phyloP scores from a whole-genome alignment of 192 early-diverging fungal genomes.

The Linnemannia zychae region DNA sequence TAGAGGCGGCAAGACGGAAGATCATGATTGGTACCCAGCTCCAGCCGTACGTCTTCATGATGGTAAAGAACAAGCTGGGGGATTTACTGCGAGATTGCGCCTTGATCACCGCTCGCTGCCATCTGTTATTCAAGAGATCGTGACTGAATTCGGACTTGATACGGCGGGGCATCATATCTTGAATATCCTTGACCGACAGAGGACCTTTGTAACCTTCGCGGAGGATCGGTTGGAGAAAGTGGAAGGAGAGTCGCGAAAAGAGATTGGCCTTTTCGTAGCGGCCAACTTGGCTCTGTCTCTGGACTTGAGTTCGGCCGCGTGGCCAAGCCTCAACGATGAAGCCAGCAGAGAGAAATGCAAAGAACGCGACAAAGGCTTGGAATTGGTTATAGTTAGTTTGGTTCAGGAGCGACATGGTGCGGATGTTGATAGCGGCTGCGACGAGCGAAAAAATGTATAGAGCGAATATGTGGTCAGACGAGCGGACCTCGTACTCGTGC shows the following conservation, averaged over 20 bases:
- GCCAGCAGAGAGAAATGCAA: constrained; percentile 27
- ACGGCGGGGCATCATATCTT: constrained; percentile 25
- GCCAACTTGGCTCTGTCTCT: constrained; percentile 17
- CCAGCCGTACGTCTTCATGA: constrained; percentile 25
- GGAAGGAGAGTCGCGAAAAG: constrained; percentile 34
- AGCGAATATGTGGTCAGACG: constrained; percentile 26
- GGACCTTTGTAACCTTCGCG: constrained; percentile 43
- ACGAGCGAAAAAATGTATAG: constrained; percentile 36
- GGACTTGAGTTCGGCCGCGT: constrained; percentile 29
- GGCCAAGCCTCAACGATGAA: constrained; percentile 50
- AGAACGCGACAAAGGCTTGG: constrained; percentile 35
- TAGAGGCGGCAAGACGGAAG: constrained; percentile 32
- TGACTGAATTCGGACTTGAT: constrained; percentile 34
- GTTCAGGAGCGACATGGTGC: constrained; percentile 34
- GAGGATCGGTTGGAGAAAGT: constrained; percentile 51
- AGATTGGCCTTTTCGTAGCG: constrained; percentile 53
- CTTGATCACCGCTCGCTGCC: constrained; percentile 28
- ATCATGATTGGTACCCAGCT: constrained; percentile 42
- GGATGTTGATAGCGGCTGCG: constrained; percentile 46
- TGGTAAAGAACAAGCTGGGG: constrained; percentile 30
- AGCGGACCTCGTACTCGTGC: constrained; percentile 33
- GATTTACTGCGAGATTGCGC: constrained; percentile 21
- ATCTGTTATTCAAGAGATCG: constrained; percentile 13
- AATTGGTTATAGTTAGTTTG: constrained; percentile 19
- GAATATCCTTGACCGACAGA: constrained; percentile 36